phyloP scores from a whole-genome alignment of 129 eudicot species.

The Calendula officinalis region DNA sequence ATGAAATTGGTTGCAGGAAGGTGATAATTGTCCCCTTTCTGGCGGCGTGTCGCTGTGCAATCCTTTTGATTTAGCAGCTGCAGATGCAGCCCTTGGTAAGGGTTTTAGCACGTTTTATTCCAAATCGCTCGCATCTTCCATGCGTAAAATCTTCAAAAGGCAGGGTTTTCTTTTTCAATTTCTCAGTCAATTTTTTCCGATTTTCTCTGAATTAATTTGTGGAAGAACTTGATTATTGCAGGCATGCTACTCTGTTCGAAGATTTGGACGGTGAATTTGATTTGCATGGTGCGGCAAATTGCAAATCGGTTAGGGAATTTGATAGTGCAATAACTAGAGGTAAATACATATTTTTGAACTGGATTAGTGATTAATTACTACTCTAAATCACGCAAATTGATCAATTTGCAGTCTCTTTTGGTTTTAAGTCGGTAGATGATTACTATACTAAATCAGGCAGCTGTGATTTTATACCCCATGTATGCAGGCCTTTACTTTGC shows the following conservation, averaged over 20 bases:
- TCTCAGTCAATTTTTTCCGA: neutral
- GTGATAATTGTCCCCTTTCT: conserved; percentile 63
- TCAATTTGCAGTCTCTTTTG: conserved; percentile 72
- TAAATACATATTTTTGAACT: conserved; percentile 27
- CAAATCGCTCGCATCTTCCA: conserved; percentile 70
- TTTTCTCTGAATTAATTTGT: neutral
- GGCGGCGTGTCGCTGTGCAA: conserved; percentile 97
- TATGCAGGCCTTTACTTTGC: conserved; percentile 77
- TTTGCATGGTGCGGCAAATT: conserved; percentile 69
- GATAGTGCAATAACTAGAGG: conserved; percentile 94
- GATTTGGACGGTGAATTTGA: conserved; percentile 80
- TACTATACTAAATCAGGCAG: conserved; percentile 87
- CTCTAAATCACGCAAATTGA: neutral
- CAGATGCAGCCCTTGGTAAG: conserved; percentile 80
- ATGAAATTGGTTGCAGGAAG: conserved; percentile 69
- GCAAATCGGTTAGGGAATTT: conserved; percentile 77
- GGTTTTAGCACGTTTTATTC: conserved; percentile 84
- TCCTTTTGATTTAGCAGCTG: conserved; percentile 78
- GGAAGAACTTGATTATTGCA: conserved; percentile 19
- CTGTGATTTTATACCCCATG: conserved; percentile 61
- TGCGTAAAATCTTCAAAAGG: conserved; percentile 71
- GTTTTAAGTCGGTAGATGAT: conserved; percentile 94
- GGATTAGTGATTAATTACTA: neutral
- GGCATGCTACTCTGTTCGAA: conserved; percentile 85
- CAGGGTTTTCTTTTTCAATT: conserved; percentile 6